Base-by-base conservation (phyloP, 441 rosid genomes). In the Pelargonium australe region DNA sequence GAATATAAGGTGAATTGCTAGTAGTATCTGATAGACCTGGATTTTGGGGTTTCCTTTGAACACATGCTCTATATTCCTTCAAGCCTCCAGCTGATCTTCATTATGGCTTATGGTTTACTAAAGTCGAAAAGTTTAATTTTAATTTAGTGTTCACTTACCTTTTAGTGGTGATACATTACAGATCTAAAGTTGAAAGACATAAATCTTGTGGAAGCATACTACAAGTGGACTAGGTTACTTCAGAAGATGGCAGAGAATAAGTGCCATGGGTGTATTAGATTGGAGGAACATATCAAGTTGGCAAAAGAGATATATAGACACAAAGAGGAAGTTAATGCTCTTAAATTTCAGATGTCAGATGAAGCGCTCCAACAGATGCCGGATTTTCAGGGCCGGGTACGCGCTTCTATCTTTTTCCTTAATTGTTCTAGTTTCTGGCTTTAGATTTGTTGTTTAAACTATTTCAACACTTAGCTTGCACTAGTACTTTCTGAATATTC, bases 281-380 rank as follows among this genome's bases (percentile, higher is more conserved):
- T 90, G 78, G 90, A 84, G 79, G 97, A 92, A 81, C 97, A 95
- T 81, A 80, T 90, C 37, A 82, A 78, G 76, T 73, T 89, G 75
- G 94, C 91, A 60, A 84, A 79, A 79, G 94, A 89, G 72, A 89
- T 80, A 73, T 85, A 70, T 81, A 71, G 71, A 74, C 87, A 92
- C 68, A 85, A 83, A 77, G 85, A 85, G 37, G 95, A 92, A 79
- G 90, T 91, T 65, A 79, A 73, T 44, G 79, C 65, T 44, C 86
- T 90, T 44, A 70, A 77, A 75, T 90, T 81, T 75, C 75, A 86
- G 75, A 86, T 90, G 86, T 95, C 98, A n/a, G 96, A 92, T 79
- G 95, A 92, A 80, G 96, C 99, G 17, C 80, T 95, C 19, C 78
- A 82, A 73, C 99, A 90, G 87, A 95, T 95, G 99, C 96, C 99